Evolutionary conservation across 495 filamentous ascomycete species (phyloP).

Genomic region (Entonaema liquescens): DNA sequence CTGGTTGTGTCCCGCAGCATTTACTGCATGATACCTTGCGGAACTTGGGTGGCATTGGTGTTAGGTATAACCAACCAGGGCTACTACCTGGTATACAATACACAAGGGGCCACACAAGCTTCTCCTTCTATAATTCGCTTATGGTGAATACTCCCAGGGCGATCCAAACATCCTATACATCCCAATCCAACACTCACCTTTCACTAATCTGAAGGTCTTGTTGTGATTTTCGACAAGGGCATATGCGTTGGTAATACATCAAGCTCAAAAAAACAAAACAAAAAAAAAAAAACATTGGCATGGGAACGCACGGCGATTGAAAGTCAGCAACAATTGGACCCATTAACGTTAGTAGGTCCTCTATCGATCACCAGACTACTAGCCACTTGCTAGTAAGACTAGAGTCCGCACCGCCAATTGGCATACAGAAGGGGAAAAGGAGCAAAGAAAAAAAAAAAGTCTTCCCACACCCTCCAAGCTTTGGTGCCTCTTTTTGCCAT

Average conservation of each 20-base stretch:
- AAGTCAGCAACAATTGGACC: slow-evolving; percentile 28
- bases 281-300: slow-evolving; percentile 32
- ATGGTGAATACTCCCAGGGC: slow-evolving; percentile 22
- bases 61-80: slow-evolving; percentile 16
- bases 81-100: slow-evolving; percentile 11
- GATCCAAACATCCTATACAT: slow-evolving; percentile 13
- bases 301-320: slow-evolving; percentile 28
- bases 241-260: slow-evolving; percentile 32
- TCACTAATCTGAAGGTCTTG: slow-evolving; percentile 27
- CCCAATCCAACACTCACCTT: slow-evolving; percentile 19
- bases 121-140: slow-evolving; percentile 29
- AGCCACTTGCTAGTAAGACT: slow-evolving; percentile 40
- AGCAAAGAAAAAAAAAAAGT: slow-evolving; percentile 28
- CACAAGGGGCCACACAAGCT: slow-evolving; percentile 29
- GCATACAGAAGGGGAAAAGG: slow-evolving; percentile 20
- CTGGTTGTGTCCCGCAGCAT: slow-evolving; percentile 25
- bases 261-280: slow-evolving; percentile 33
- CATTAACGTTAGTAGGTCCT: slow-evolving; percentile 24
- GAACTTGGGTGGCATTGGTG: slow-evolving; percentile 31
- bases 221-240: slow-evolving; percentile 31
- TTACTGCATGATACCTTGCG: slow-evolving; percentile 30
- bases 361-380: slow-evolving; percentile 33
- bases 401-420: slow-evolving; percentile 34
- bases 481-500: slow-evolving; percentile 30
- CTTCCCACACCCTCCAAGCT: slow-evolving; percentile 32